phyloP scores from a whole-genome alignment of 169 alveolate species.

The Plasmodium blacklocki region DNA sequence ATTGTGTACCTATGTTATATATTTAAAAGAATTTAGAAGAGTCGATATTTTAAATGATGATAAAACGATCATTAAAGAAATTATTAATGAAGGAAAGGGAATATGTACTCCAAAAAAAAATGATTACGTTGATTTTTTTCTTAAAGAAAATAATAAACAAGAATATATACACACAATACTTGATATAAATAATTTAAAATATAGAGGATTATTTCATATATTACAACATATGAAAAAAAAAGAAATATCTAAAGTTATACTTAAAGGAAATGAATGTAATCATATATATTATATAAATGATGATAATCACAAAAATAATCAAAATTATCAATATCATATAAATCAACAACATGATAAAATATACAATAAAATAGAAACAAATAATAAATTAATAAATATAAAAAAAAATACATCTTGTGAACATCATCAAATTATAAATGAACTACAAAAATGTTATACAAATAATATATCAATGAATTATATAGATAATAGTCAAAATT shows the following conservation, averaged over 20 bases:
- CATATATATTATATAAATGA: conserved; percentile 11
- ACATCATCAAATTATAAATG: neutral
- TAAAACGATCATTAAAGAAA: conserved; percentile 68
- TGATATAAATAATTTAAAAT: conserved; percentile 68
- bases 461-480: neutral
- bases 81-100: conserved; percentile 65
- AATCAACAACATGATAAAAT: neutral
- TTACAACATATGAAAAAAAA: conserved; percentile 72
- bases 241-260: conserved; percentile 51
- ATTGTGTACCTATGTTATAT: conserved; percentile 73
- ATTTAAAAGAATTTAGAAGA: conserved; percentile 63
- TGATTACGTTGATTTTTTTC: conserved; percentile 66
- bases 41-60: conserved; percentile 73
- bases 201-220: conserved; percentile 64
- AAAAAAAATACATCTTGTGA: conserved; percentile 1
- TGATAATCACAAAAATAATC: neutral
- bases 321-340: neutral
- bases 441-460: neutral
- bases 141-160: conserved; percentile 38
- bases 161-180: conserved; percentile 66
- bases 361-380: neutral
- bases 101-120: conserved; percentile 73
- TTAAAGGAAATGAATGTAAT: conserved; percentile 60
- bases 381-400: neutral
- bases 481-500: too few species aligned